phyloP scores from a whole-genome alignment of 345 rosid species.

The sweet orange (Citrus sinensis) region DNA sequence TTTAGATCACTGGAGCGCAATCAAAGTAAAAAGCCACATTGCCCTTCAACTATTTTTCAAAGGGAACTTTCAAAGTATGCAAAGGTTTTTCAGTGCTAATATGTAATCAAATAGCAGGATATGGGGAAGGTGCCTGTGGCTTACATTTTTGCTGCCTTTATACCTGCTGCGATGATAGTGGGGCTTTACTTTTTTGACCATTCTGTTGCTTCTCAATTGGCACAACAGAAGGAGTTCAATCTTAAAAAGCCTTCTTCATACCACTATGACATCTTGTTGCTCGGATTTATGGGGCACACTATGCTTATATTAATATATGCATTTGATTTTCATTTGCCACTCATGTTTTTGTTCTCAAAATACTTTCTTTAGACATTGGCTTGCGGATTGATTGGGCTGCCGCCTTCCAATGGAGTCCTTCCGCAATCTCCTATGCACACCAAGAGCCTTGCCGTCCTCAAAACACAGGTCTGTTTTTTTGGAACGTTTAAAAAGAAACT shows the following conservation, averaged over 20 bases:
- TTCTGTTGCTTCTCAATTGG: conserved; percentile 75
- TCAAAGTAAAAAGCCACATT: conserved; percentile 35
- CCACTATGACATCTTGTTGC: conserved; percentile 66
- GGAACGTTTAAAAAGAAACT: neutral
- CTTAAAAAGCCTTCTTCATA: conserved; percentile 78
- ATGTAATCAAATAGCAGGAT: conserved; percentile 40
- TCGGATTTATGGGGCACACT: conserved; percentile 54
- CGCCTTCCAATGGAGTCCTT: conserved; percentile 85
- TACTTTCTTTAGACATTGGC: conserved; percentile 53
- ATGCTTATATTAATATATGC: neutral
- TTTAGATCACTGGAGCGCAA: conserved; percentile 66
- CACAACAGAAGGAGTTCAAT: conserved; percentile 85
- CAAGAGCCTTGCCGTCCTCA: conserved; percentile 77
- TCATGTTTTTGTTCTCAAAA: neutral
- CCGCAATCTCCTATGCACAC: conserved; percentile 96
- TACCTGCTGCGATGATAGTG: conserved; percentile 78
- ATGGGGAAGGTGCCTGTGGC: conserved; percentile 60
- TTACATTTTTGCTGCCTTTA: conserved; percentile 63
- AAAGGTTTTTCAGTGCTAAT: neutral
- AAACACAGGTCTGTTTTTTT: conserved; percentile 45
- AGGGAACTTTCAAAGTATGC: neutral
- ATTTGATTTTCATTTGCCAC: neutral
- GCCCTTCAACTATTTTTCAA: neutral
- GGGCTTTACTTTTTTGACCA: conserved; percentile 86
- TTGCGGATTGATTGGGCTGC: conserved; percentile 78